phyloP scores from a whole-genome alignment of 768 basidiomycete genomes.

The Termitomyces sp. region DNA sequence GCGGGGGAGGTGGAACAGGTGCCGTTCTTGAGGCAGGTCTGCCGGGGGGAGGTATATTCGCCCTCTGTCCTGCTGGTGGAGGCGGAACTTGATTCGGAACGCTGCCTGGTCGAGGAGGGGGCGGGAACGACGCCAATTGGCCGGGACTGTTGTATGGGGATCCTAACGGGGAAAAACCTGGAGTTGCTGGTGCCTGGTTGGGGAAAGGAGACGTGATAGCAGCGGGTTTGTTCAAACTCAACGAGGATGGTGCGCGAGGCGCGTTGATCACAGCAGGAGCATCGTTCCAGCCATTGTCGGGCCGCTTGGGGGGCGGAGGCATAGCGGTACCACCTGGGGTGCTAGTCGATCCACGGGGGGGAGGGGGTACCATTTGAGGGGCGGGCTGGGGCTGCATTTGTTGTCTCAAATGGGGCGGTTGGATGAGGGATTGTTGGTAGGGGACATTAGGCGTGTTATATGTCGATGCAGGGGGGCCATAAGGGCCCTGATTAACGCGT shows the following conservation, averaged over 20 bases:
- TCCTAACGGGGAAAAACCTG: constrained; percentile 38
- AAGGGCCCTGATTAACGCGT: constrained; percentile 20
- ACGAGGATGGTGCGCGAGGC: constrained; percentile 49
- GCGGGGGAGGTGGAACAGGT: constrained; percentile 29
- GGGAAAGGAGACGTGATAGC: constrained; percentile 92
- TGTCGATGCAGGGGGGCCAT: constrained; percentile 25
- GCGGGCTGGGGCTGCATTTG: constrained; percentile 27
- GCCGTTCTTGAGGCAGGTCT: constrained; percentile 24
- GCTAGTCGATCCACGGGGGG: constrained; percentile 35
- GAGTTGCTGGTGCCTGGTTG: constrained; percentile 44
- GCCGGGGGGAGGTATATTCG: constrained; percentile 30
- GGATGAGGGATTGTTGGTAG: constrained; percentile 27
- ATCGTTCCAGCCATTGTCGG: constrained; percentile 91
- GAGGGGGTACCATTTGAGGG: constrained; percentile 34
- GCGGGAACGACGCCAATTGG: constrained; percentile 48
- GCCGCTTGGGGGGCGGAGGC: constrained; percentile 56
- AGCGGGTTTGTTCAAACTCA: constrained; percentile 49
- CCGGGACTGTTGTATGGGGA: constrained; percentile 43
- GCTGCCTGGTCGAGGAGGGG: constrained; percentile 65
- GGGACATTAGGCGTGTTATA: constrained; percentile 12
- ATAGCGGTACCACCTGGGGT: constrained; percentile 19
- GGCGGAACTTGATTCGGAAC: constrained; percentile 47
- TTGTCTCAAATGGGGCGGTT: constrained; percentile 37
- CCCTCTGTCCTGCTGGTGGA: constrained; percentile 31
- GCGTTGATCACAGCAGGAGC: constrained; percentile 54